These are phyloP conservation scores for Cephaloascus albidus DNA, from an alignment of 805 yeast genomes.

Conservation along the genomic window DNA sequence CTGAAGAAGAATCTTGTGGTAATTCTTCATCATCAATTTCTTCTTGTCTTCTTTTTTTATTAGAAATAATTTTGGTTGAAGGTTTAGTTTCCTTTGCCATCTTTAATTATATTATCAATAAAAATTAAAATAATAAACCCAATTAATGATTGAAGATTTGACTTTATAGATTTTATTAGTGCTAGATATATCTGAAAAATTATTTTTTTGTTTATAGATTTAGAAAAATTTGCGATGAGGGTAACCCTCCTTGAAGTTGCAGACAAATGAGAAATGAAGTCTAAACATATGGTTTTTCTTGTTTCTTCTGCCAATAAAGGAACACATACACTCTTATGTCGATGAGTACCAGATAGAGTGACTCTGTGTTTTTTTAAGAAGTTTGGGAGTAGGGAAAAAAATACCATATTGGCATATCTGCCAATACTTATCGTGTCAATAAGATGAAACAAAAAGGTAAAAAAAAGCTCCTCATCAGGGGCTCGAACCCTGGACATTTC, in stretches of 20 bases:
- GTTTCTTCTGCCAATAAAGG: no score
- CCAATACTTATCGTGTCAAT: no score
- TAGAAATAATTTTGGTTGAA: not conserved
- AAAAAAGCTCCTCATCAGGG: conserved; percentile 41
- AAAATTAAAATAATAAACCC: not conserved
- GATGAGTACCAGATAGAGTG: no score
- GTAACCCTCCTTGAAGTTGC: not conserved
- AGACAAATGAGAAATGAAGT: no score
- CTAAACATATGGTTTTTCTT: no score
- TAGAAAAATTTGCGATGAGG: not conserved
- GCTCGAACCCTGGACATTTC: conserved; percentile 58
- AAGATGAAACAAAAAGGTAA: no score
- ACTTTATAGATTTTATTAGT: no score
- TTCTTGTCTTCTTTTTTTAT: not conserved
- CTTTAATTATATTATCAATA: not conserved
- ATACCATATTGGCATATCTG: no score
- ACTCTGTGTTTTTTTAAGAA: no score
- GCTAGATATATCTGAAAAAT: not conserved
- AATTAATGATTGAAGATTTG: not conserved
- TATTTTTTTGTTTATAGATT: not conserved
- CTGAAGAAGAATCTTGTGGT: conserved; percentile 7
- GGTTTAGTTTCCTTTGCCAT: not conserved
- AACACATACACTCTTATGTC: no score
- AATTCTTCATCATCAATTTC: conserved; percentile 8
- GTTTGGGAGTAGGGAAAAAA: no score